Conservation (phyloP, 257 asterid species). For the Fraxinus americana region DNA sequence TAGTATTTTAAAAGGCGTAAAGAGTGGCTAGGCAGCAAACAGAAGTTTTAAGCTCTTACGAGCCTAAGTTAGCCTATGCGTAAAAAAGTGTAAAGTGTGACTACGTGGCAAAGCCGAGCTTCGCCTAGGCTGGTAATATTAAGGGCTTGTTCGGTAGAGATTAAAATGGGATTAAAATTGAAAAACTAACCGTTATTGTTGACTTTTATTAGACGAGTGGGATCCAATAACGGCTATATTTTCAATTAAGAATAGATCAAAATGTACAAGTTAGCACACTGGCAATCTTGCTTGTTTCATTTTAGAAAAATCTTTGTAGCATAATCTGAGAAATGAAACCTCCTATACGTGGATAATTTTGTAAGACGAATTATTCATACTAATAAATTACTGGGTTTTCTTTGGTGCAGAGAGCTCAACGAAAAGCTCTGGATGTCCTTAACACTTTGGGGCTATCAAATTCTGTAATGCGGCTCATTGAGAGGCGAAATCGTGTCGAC, state of each 20-base stretch:
- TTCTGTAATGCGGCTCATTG: slow-evolving; percentile 79
- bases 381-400: not conserved
- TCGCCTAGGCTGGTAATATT: no score
- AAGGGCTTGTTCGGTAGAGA: no score
- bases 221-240: no score
- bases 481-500: slow-evolving; percentile 83
- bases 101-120: no score
- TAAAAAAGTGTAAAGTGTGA: no score
- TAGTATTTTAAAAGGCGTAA: no score
- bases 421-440: slow-evolving; percentile 93
- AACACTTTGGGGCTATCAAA: slow-evolving; percentile 88
- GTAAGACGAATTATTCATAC: not conserved
- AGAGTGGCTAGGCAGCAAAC: no score
- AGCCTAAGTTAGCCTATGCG: no score
- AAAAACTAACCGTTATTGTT: no score
- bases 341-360: not conserved
- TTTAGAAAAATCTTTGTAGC: not conserved
- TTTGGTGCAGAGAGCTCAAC: slow-evolving; percentile 79
- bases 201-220: no score
- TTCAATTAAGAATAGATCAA: not conserved
- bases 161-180: no score
- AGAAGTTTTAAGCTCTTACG: no score
- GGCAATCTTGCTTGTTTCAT: not conserved
- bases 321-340: not conserved
- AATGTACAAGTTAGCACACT: not conserved